These are phyloP conservation scores for Knoxia roxburghii DNA, from an alignment of 257 asterid species.

Conservation along the genomic window DNA sequence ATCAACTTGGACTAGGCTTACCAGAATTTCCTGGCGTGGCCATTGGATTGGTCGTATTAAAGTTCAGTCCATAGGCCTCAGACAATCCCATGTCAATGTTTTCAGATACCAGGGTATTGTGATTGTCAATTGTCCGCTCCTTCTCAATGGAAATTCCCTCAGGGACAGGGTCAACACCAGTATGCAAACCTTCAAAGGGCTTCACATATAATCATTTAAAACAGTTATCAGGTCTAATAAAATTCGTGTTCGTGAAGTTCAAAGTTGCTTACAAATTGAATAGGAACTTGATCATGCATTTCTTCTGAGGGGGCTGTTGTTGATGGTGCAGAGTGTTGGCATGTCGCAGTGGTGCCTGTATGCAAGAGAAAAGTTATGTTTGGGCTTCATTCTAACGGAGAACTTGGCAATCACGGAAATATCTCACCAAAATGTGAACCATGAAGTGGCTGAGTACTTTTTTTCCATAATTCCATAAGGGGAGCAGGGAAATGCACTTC, in stretches of 20 bases:
- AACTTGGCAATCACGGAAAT: slow-evolving; percentile 11
- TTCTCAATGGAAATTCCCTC: slow-evolving; percentile 51
- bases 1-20: slow-evolving; percentile 18
- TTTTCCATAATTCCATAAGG: slow-evolving; percentile 57
- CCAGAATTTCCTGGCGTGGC: slow-evolving; percentile 71
- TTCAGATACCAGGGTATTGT: slow-evolving; percentile 35
- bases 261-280: slow-evolving; percentile 41
- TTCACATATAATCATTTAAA: slow-evolving; percentile 24
- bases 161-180: slow-evolving; percentile 39
- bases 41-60: slow-evolving; percentile 37
- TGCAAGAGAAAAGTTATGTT: slow-evolving; percentile 17
- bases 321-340: slow-evolving; percentile 62
- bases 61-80: slow-evolving; percentile 33
- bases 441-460: slow-evolving; percentile 53
- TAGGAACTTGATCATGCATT: slow-evolving; percentile 34
- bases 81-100: slow-evolving; percentile 22
- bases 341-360: slow-evolving; percentile 50
- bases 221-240: slow-evolving; percentile 28
- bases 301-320: slow-evolving; percentile 55
- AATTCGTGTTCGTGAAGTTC: neutral
- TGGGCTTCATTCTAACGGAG: neutral
- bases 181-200: slow-evolving; percentile 53
- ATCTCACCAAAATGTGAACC: slow-evolving; percentile 81
- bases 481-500: slow-evolving; percentile 60
- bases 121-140: slow-evolving; percentile 33